Percentiles rank a stretch among this genome's conserved stretches.
These are phyloP conservation scores for Pleurotus tuber-regium DNA, from an alignment of 768 basidiomycete genomes.

Conservation along the genomic window DNA sequence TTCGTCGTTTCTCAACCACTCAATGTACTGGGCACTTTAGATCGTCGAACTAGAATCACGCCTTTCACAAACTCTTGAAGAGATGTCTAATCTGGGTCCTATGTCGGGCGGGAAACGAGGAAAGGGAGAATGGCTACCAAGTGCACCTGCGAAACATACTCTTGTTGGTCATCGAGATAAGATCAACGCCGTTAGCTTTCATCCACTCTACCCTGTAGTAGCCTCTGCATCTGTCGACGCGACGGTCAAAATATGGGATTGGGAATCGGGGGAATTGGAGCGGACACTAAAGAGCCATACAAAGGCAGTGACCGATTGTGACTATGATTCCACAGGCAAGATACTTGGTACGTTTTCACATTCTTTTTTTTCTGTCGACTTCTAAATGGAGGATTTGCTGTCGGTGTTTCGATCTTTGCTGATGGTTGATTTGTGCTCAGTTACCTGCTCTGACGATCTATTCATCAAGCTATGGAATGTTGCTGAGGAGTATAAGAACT, in stretches of 20 bases:
- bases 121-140: slow-evolving; percentile 84
- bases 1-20: no score
- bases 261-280: slow-evolving; percentile 94
- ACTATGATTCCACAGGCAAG: slow-evolving; percentile 85
- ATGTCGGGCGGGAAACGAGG: slow-evolving; percentile 50
- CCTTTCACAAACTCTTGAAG: slow-evolving; percentile 77
- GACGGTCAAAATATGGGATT: slow-evolving; percentile 93
- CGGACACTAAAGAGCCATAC: slow-evolving; percentile 91
- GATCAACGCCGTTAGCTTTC: slow-evolving; percentile 80
- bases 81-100: slow-evolving; percentile 33
- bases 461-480: slow-evolving; percentile 94
- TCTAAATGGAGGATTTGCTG: not conserved
- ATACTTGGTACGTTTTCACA: slow-evolving; percentile 57
- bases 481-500: slow-evolving; percentile 86
- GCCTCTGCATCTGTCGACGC: slow-evolving; percentile 88
- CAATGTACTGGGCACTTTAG: slow-evolving; percentile 38
- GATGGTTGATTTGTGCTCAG: slow-evolving; percentile 30
- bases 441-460: slow-evolving; percentile 78
- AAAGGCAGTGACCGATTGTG: slow-evolving; percentile 81
- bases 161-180: slow-evolving; percentile 74
- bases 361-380: not conserved
- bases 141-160: slow-evolving; percentile 77
- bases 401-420: not conserved
- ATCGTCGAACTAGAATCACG: slow-evolving; percentile 94
- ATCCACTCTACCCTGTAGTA: slow-evolving; percentile 79